Evolutionary conservation across 495 filamentous ascomycete genomes (phyloP).

Genomic region (Neurospora sp.): DNA sequence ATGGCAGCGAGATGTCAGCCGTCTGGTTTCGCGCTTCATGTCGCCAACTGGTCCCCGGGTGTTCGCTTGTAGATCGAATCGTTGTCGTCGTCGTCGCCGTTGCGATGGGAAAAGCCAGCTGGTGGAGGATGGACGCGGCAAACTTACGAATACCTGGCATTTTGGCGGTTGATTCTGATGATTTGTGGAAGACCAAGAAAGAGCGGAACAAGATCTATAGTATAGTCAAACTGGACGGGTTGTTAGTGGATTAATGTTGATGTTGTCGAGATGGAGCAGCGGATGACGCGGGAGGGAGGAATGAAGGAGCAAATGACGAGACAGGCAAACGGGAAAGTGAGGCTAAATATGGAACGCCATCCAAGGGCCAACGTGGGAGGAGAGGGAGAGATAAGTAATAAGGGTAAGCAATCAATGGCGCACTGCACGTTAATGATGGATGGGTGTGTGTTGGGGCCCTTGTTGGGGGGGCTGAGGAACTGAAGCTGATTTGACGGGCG

Average conservation of each 20-base stretch:
- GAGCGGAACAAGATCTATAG: neutral
- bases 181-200: neutral
- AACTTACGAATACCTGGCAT: conserved; percentile 14
- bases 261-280: neutral
- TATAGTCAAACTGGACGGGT: neutral
- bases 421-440: neutral
- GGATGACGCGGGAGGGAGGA: neutral
- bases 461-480: neutral
- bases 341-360: neutral
- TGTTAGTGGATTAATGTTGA: neutral
- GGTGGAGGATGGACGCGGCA: neutral
- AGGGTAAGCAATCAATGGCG: neutral
- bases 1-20: neutral
- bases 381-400: neutral
- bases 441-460: neutral
- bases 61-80: neutral
- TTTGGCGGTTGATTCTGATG: conserved; percentile 3
- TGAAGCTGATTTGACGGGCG: neutral
- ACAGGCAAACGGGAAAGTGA: neutral
- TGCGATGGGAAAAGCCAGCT: neutral
- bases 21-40: neutral
- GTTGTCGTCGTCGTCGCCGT: neutral
- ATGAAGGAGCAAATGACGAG: neutral
- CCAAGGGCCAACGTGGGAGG: neutral
- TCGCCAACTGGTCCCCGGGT: neutral